Percentiles rank a stretch among this genome's conserved stretches.
Conservation (phyloP, 2,329 filamentous ascomycete genomes). For the Pseudogymnoascus sp. region DNA sequence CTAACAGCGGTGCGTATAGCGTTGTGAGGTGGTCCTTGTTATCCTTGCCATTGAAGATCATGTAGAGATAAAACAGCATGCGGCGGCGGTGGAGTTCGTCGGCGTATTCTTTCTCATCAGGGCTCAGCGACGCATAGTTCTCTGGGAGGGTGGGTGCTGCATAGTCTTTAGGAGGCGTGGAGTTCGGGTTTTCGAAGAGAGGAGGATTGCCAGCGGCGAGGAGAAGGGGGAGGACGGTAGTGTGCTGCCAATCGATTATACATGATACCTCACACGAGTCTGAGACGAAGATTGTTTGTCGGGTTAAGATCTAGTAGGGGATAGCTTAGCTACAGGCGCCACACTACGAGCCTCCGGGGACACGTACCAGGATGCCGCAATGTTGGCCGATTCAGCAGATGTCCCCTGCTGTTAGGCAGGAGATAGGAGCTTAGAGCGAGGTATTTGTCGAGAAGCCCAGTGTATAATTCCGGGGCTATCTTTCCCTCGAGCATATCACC, state of each 20-base stretch:
- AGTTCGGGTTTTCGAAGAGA: slow-evolving; percentile 32
- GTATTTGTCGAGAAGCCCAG: neutral
- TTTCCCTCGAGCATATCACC: neutral
- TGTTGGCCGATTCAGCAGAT: slow-evolving; percentile 9
- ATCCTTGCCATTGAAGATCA: slow-evolving; percentile 21
- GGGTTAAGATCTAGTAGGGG: slow-evolving; percentile 12
- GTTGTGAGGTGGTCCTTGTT: slow-evolving; percentile 23
- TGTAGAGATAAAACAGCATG: slow-evolving; percentile 27
- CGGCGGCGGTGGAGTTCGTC: slow-evolving; percentile 22
- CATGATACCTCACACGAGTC: slow-evolving; percentile 26
- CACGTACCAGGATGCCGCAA: slow-evolving; percentile 9
- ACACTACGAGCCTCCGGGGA: neutral
- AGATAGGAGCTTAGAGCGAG: neutral
- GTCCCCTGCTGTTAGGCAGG: neutral
- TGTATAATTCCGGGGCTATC: neutral
- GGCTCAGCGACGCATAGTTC: slow-evolving; percentile 16
- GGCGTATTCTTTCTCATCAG: slow-evolving; percentile 15
- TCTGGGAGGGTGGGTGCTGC: slow-evolving; percentile 18
- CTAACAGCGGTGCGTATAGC: slow-evolving; percentile 17
- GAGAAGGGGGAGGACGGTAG: slow-evolving; percentile 29
- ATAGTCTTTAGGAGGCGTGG: slow-evolving; percentile 21
- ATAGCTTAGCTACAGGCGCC: no score
- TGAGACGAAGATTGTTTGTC: slow-evolving; percentile 25
- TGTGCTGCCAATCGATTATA: slow-evolving; percentile 36
- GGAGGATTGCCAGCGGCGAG: slow-evolving; percentile 31